Evolutionary conservation across 345 rosid species (phyloP).

Genomic region (Eucalyptus pauciflora): DNA sequence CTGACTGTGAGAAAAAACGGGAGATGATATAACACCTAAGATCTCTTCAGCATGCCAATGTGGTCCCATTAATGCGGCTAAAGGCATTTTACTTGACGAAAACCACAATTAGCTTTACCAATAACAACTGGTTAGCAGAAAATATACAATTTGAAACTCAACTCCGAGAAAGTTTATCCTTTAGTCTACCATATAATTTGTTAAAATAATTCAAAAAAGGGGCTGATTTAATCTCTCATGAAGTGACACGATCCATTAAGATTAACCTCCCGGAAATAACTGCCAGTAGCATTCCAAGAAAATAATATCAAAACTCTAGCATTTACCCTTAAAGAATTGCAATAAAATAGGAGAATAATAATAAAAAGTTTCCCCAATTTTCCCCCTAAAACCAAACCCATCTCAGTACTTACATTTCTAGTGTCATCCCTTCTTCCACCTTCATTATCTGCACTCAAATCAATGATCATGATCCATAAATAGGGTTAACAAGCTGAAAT

Average conservation of each 20-base stretch:
- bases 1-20: neutral
- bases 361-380: neutral
- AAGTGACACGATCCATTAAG: neutral
- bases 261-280: neutral
- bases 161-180: neutral
- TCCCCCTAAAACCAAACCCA: neutral
- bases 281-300: neutral
- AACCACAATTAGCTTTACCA: neutral
- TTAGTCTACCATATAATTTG: neutral
- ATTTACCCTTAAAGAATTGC: neutral
- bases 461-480: neutral
- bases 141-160: neutral
- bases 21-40: neutral
- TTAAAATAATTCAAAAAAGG: neutral
- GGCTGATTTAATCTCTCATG: neutral
- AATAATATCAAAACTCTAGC: neutral
- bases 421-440: constrained; percentile 94
- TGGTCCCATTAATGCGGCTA: neutral
- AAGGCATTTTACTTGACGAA: neutral
- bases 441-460: constrained; percentile 42
- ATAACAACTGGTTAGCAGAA: neutral
- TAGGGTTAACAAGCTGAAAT: neutral
- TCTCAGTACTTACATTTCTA: constrained; percentile 63
- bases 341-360: neutral
- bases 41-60: neutral